Percentiles rank a stretch among this genome's conserved stretches.
Evolutionary conservation across 2,329 filamentous ascomycete species (phyloP).

Genomic region (Fusarium algeriense): DNA sequence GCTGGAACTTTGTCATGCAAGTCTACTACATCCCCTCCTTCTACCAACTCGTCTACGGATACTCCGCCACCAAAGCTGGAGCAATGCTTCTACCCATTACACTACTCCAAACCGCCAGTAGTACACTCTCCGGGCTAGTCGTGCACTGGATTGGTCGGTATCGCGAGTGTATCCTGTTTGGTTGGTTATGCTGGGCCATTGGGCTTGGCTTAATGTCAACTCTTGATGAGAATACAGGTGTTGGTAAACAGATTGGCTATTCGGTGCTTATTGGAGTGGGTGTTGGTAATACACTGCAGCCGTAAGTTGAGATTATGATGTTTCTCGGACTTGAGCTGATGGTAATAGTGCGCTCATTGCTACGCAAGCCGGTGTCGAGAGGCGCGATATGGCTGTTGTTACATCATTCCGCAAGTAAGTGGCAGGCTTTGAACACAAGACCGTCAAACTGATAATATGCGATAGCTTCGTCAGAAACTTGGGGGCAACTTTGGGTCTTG

Average conservation of each 20-base stretch:
- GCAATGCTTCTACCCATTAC: slow-evolving; percentile 58
- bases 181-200: slow-evolving; percentile 64
- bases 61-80: slow-evolving; percentile 57
- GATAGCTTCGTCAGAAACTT: slow-evolving; percentile 56
- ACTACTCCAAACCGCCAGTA: slow-evolving; percentile 60
- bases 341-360: slow-evolving; percentile 59
- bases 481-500: slow-evolving; percentile 55
- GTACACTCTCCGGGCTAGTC: slow-evolving; percentile 64
- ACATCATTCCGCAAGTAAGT: slow-evolving; percentile 59
- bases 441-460: background rate
- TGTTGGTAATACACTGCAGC: slow-evolving; percentile 65
- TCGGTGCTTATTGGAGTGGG: slow-evolving; percentile 64
- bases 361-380: slow-evolving; percentile 68
- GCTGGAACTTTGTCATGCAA: slow-evolving; percentile 71
- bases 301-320: slow-evolving; percentile 47
- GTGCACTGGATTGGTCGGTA: slow-evolving; percentile 66
- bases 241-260: slow-evolving; percentile 68
- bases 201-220: slow-evolving; percentile 67
- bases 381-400: slow-evolving; percentile 58
- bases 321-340: background rate
- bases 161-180: slow-evolving; percentile 65
- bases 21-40: slow-evolving; percentile 62
- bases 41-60: slow-evolving; percentile 61
- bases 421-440: background rate
- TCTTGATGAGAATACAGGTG: slow-evolving; percentile 58